Evolutionary conservation across 176 grass and related monocot species (phyloP), one percentile per base, ranked within the genome.

Genomic region (Oryza meyeriana): DNA sequence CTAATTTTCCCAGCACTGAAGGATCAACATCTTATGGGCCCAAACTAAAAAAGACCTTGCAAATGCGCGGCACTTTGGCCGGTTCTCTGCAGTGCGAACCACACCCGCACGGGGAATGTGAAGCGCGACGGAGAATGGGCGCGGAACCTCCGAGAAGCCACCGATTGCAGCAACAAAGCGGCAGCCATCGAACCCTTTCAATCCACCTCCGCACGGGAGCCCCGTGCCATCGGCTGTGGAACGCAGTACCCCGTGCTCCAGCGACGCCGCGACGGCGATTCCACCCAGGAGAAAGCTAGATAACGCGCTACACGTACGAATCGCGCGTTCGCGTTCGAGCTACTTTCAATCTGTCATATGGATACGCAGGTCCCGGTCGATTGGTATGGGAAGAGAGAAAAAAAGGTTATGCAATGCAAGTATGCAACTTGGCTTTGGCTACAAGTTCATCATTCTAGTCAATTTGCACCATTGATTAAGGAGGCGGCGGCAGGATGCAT

Each of bases 181-280:
- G 18, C 5, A 52, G 0, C 48, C 48, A 52, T 6, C 14, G 48
- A 52, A 52, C 18, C 48, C 48, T 6, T 48, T 48, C 48, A 18
- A 40, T 52, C 63, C 29, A 80, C 77, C 64, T 31, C 40, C 55
- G 71, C 40, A 72, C 72, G 72, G 33, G 48, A 69, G 62, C 55
- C 18, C 42, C 82, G 48, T 20, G 48, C 48, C 48, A 29, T 39
- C 66, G 26, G 34, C 16, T 7, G 42, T 2, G 4, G 48, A 42
- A 42, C 11, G 40, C 40, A 12, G 40, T 42, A 42, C 48, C 63
- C 78, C 69, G 81, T 80, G 81, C 63, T 75, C 36, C 18, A 18
- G 81, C 59, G 61, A 79, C 34, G 75, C 18, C 12, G 81, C 59
- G 61, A 79, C 34, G 75, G 69, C 45, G 81, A 84, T 69, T 33